Conservation (phyloP, 805 yeast genomes). For the Dipodascus albidus region DNA sequence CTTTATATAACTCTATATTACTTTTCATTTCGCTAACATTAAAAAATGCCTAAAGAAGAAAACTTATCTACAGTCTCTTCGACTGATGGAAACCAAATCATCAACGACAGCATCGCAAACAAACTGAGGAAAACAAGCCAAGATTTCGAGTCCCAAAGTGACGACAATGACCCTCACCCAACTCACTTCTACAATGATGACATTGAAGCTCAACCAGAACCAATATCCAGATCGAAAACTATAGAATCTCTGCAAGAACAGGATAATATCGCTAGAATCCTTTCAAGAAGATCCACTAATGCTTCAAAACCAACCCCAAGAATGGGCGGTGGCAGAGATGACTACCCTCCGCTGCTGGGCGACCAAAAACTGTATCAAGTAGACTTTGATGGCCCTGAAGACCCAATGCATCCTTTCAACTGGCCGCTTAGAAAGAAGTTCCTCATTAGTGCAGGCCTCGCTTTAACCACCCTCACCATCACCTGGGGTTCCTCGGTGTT, state of each 20-base stretch:
- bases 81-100: not conserved
- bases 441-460: slow-evolving; percentile 33
- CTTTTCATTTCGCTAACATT: not conserved
- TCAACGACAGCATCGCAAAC: not conserved
- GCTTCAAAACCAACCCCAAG: slow-evolving; percentile 6
- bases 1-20: too few relatives aligned
- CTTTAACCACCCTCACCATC: slow-evolving; percentile 39
- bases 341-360: slow-evolving; percentile 12
- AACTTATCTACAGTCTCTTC: not conserved
- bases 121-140: not conserved
- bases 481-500: slow-evolving; percentile 81
- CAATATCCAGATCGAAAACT: not conserved
- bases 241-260: slow-evolving; percentile 7
- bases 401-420: slow-evolving; percentile 72
- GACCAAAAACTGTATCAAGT: slow-evolving; percentile 40
- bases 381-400: slow-evolving; percentile 65
- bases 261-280: slow-evolving; percentile 12
- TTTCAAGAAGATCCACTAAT: slow-evolving; percentile 12
- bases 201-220: not conserved
- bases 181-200: not conserved
- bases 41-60: not conserved
- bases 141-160: not conserved
- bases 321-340: slow-evolving; percentile 16
- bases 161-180: not conserved
- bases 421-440: slow-evolving; percentile 47